Evolutionary conservation across 1,284 basidiomycete genomes (phyloP).

Genomic region (Albatrellus sp.): DNA sequence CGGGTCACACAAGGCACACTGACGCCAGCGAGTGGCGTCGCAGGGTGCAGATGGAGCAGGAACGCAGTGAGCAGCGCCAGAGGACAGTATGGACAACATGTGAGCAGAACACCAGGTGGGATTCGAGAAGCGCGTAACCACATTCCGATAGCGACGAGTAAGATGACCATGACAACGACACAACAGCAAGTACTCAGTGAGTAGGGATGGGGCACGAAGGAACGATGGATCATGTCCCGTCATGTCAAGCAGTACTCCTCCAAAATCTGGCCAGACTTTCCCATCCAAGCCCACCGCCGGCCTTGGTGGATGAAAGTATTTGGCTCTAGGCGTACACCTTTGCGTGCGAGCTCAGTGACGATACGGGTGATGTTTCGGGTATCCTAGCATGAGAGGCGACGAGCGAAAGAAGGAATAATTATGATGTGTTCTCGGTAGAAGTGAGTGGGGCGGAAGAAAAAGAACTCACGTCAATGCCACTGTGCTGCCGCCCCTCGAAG

Average conservation of each 20-base stretch:
- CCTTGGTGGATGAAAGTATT: conserved; percentile 62
- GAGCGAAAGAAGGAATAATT: neutral
- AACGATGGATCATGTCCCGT: neutral
- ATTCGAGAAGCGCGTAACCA: too few relatives aligned
- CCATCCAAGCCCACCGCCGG: conserved; percentile 76
- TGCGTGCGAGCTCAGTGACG: conserved; percentile 57
- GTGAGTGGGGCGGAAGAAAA: conserved; percentile 3
- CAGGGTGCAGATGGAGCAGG: too few relatives aligned
- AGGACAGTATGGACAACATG: too few relatives aligned
- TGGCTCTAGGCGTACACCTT: conserved; percentile 53
- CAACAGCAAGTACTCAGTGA: neutral
- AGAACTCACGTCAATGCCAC: conserved; percentile 73
- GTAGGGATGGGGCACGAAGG: neutral
- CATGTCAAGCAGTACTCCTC: conserved; percentile 27
- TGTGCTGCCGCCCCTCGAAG: conserved; percentile 77
- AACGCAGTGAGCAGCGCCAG: too few relatives aligned
- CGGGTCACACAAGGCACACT: too few relatives aligned
- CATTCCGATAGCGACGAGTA: too few relatives aligned
- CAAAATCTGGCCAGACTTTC: conserved; percentile 50
- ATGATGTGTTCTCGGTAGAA: too few relatives aligned
- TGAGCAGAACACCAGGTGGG: too few relatives aligned
- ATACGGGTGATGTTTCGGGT: conserved; percentile 77
- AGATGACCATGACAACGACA: neutral
- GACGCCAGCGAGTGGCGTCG: too few relatives aligned
- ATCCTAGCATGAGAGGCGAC: conserved; percentile 39